phyloP scores from a whole-genome alignment of 2,329 filamentous ascomycete genomes.

The Nannizzia gypsea region DNA sequence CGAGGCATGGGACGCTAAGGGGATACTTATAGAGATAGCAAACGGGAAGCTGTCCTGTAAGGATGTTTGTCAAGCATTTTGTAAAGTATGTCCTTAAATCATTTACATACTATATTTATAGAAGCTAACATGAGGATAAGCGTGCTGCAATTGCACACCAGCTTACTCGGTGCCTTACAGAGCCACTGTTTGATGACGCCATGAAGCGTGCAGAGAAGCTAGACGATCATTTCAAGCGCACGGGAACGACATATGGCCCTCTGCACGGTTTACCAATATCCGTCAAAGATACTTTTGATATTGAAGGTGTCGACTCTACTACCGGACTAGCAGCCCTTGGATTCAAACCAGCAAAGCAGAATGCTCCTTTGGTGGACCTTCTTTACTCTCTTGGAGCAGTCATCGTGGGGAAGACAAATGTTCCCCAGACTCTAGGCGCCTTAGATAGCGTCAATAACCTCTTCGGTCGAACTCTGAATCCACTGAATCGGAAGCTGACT shows the following conservation, averaged over 20 bases:
- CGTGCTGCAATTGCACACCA: constrained; percentile 31
- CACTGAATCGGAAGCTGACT: constrained; percentile 47
- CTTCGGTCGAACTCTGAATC: constrained; percentile 52
- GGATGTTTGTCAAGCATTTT: constrained; percentile 44
- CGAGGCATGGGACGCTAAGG: constrained; percentile 38
- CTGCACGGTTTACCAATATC: constrained; percentile 51
- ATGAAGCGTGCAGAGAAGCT: constrained; percentile 38
- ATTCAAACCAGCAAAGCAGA: constrained; percentile 44
- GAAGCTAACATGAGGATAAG: constrained; percentile 12
- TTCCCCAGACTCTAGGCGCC: constrained; percentile 47
- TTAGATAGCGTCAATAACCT: constrained; percentile 51
- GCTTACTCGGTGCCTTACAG: constrained; percentile 39
- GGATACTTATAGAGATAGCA: constrained; percentile 27
- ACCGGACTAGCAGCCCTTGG: constrained; percentile 51
- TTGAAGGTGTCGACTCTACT: constrained; percentile 42
- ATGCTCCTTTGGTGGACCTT: constrained; percentile 48
- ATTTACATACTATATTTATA: neutral
- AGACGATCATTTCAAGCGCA: constrained; percentile 33
- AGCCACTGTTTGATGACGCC: constrained; percentile 42
- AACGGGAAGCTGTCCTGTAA: constrained; percentile 27
- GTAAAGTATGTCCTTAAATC: constrained; percentile 30
- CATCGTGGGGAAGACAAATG: constrained; percentile 58
- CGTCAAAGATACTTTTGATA: constrained; percentile 38
- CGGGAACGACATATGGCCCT: constrained; percentile 40
- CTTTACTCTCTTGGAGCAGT: constrained; percentile 51